These are phyloP conservation scores for Asterochloris erici DNA, from an alignment of 139 green algal species.

Conservation along the genomic window DNA sequence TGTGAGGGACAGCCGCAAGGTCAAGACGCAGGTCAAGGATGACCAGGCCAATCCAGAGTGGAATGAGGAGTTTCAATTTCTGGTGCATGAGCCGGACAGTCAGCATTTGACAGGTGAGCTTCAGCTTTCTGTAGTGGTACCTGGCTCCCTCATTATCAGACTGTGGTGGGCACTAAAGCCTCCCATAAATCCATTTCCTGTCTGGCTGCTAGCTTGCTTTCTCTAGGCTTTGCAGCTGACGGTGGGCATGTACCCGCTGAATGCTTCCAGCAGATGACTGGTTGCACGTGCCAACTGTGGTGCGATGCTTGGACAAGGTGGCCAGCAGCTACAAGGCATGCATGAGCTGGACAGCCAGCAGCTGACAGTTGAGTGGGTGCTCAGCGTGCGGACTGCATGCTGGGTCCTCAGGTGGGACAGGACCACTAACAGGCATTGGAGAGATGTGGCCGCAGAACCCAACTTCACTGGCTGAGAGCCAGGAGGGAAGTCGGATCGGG, in stretches of 20 bases:
- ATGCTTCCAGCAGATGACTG: neutral
- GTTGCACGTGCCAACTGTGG: neutral
- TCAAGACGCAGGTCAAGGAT: slow-evolving; percentile 26
- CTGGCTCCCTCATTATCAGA: neutral
- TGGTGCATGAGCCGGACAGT: slow-evolving; percentile 37
- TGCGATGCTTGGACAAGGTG: neutral
- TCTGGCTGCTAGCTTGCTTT: neutral
- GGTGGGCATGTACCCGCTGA: neutral
- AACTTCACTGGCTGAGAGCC: no score
- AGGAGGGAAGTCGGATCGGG: no score
- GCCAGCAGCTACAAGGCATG: no score
- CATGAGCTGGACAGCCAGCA: no score
- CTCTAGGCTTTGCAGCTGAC: neutral
- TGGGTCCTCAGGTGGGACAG: no score
- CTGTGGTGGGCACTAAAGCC: neutral
- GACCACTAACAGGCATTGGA: no score
- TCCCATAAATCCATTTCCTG: neutral
- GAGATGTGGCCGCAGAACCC: no score
- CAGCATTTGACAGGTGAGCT: slow-evolving; percentile 9
- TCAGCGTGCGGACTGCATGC: no score
- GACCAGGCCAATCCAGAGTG: slow-evolving; percentile 24
- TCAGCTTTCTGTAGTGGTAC: neutral
- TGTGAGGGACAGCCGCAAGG: slow-evolving; percentile 24
- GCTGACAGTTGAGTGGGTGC: no score
- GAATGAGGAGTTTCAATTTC: slow-evolving; percentile 33